Conservation (phyloP, 441 rosid species). For the Raphanus hybrid region DNA sequence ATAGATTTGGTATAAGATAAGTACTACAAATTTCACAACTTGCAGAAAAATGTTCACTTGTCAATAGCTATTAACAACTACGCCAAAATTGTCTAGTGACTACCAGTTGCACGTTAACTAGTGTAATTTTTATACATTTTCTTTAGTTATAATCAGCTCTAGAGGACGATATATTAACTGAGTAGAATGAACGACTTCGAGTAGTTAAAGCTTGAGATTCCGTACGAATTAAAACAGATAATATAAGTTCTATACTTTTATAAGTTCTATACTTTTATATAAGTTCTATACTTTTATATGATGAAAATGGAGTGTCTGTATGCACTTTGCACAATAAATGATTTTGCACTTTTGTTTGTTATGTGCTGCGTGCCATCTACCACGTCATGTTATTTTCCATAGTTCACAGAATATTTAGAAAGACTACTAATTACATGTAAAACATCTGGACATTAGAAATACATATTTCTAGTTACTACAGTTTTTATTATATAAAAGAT, state of each 20-base stretch:
- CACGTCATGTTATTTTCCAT: not conserved
- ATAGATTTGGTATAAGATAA: not conserved
- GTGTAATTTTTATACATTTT: not conserved
- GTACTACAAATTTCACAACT: not conserved
- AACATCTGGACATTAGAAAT: not conserved
- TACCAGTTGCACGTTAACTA: not conserved
- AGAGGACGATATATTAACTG: not conserved
- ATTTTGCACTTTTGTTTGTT: not conserved
- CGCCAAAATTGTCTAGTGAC: not conserved
- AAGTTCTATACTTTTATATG: not conserved
- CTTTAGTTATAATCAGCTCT: not conserved
- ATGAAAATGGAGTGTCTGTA: not conserved
- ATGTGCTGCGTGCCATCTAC: not conserved
- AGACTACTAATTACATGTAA: not conserved
- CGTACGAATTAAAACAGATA: not conserved
- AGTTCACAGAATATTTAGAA: not conserved
- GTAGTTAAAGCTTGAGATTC: not conserved
- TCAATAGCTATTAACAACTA: not conserved
- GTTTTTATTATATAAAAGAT: not conserved
- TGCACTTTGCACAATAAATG: not conserved
- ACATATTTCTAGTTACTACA: not conserved
- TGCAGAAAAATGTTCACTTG: not conserved
- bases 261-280: no score
- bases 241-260: not conserved
- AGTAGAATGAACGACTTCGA: not conserved